phyloP scores from a whole-genome alignment of 192 early-diverging fungal genomes.

The Phycomyces blakesleeanus region DNA sequence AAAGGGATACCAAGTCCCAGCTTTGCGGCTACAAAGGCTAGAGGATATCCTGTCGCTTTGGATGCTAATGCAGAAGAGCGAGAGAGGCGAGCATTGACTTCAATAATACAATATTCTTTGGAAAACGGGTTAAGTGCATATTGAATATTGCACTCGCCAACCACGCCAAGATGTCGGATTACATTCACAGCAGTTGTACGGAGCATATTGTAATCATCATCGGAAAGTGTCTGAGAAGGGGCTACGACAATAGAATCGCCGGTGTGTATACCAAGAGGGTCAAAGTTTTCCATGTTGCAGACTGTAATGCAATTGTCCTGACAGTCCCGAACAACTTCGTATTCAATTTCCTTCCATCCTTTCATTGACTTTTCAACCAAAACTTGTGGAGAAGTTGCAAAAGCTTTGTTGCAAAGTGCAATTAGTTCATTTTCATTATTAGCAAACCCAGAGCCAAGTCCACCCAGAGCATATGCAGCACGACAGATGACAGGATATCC shows the following conservation, averaged over 20 bases:
- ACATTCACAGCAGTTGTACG: conserved; percentile 94
- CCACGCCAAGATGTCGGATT: conserved; percentile 94
- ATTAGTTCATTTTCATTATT: conserved; percentile 79
- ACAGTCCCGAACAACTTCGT: conserved; percentile 96
- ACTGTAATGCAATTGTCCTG: conserved; percentile 98
- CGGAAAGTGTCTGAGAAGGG: conserved; percentile 93
- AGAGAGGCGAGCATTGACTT: conserved; percentile 96
- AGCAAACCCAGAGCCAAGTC: conserved; percentile 96
- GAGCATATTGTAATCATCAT: conserved; percentile 99
- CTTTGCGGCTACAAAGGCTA: conserved; percentile 98
- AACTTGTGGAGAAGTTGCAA: conserved; percentile 91
- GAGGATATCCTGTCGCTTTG: conserved; percentile 97
- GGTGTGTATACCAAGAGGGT: conserved; percentile 98
- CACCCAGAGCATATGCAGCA: conserved; percentile 94
- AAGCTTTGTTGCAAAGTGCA: conserved; percentile 80
- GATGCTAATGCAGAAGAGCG: conserved; percentile 89
- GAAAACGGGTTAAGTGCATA: conserved; percentile 94
- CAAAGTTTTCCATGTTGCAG: conserved; percentile 99
- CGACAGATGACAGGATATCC: conserved; percentile 96
- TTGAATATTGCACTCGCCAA: conserved; percentile 99
- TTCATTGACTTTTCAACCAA: conserved; percentile 96
- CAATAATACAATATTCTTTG: conserved; percentile 97
- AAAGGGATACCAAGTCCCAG: conserved; percentile 90
- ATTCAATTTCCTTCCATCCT: conserved; percentile 99
- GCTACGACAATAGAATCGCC: conserved; percentile 99